phyloP scores from a whole-genome alignment of 352 stramenopile genomes.

The Aphanomyces euteiches region DNA sequence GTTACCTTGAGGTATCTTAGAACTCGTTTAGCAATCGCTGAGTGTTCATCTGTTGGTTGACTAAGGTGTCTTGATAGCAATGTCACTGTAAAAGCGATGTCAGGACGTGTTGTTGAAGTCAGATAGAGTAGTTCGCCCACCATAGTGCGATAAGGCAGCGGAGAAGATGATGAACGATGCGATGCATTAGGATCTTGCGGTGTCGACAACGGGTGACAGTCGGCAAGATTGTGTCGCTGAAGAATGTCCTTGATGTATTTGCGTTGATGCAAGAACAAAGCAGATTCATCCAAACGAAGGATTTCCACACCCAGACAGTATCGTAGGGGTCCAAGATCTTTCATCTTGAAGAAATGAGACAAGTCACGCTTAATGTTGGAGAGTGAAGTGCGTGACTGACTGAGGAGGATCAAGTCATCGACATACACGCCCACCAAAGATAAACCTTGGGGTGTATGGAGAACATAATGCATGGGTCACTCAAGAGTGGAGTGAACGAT shows the following conservation, averaged over 20 bases:
- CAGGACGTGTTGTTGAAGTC: background rate
- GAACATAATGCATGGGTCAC: too few species aligned
- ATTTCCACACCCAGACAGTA: background rate
- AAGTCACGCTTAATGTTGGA: too few species aligned
- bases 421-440: too few species aligned
- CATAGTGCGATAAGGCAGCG: constrained; percentile 20
- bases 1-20: too few species aligned
- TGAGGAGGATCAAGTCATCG: too few species aligned
- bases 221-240: background rate
- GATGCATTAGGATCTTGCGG: background rate
- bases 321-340: background rate
- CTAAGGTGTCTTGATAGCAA: background rate
- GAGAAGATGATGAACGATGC: background rate
- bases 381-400: too few species aligned
- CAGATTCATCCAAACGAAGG: background rate
- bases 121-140: constrained; percentile 24
- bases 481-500: too few species aligned
- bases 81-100: constrained; percentile 6
- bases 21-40: too few species aligned
- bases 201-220: constrained; percentile 1
- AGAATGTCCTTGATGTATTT: constrained; percentile 6
- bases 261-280: constrained; percentile 6
- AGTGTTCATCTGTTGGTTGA: background rate
- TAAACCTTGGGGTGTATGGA: too few species aligned
- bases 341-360: too few species aligned